Evolutionary conservation across 495 filamentous ascomycete genomes (phyloP).

Genomic region (Glutinoglossum americanum): DNA sequence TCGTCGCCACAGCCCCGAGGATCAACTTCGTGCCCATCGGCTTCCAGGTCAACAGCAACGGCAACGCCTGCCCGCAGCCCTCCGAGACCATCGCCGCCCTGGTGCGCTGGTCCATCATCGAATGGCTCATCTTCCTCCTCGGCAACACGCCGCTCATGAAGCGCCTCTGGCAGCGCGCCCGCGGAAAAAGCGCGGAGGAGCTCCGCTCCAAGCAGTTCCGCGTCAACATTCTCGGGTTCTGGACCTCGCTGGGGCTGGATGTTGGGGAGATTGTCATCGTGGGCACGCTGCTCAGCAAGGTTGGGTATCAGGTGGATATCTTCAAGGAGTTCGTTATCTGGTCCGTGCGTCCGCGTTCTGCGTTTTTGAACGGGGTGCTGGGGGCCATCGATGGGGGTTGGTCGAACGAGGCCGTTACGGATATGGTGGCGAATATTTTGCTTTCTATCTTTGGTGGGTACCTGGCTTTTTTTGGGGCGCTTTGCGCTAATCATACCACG

Average conservation of each 20-base stretch:
- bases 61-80: conserved; percentile 2
- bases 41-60: conserved; percentile 7
- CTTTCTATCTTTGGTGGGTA: conserved; percentile 6
- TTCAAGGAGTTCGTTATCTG: not conserved
- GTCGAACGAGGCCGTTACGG: conserved; percentile 4
- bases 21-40: conserved; percentile 8
- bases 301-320: conserved; percentile 3
- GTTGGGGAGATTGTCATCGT: conserved; percentile 5
- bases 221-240: conserved; percentile 4
- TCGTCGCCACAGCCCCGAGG: conserved; percentile 1
- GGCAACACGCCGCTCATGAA: not conserved
- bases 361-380: conserved; percentile 2
- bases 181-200: not conserved
- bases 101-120: conserved; percentile 1
- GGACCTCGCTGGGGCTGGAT: conserved; percentile 4
- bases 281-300: not conserved
- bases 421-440: conserved; percentile 7
- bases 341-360: not conserved
- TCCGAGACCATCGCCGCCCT: conserved; percentile 1
- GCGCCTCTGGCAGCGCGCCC: not conserved
- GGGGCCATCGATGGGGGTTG: conserved; percentile 5
- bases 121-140: not conserved
- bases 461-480: conserved; percentile 3
- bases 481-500: not conserved
- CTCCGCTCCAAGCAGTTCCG: conserved; percentile 2